A percentile compares a stretch with the other conserved stretches of the same genome.
Conservation (phyloP, 768 basidiomycete species). For the Trametes cingulata region DNA sequence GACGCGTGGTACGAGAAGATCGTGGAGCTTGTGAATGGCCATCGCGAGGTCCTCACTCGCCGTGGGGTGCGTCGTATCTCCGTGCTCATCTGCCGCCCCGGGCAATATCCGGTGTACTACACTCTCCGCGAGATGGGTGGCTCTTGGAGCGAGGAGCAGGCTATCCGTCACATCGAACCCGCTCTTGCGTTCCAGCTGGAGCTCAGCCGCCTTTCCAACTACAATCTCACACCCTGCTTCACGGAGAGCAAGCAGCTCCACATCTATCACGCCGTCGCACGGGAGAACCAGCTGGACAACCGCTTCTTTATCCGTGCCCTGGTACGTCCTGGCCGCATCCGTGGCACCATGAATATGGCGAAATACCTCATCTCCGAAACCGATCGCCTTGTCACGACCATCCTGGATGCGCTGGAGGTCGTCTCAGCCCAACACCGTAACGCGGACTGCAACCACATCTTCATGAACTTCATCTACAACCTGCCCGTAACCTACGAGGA, state of each 20-base stretch:
- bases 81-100: constrained; percentile 86
- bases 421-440: constrained; percentile 87
- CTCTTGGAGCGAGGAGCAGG: constrained; percentile 89
- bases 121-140: constrained; percentile 78
- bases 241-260: constrained; percentile 98
- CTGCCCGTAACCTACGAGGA: constrained; percentile 95
- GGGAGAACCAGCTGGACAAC: constrained; percentile 96
- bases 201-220: constrained; percentile 93
- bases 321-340: constrained; percentile 91
- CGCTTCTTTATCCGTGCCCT: constrained; percentile 98
- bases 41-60: constrained; percentile 56
- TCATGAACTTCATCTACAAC: constrained; percentile 98
- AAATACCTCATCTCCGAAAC: constrained; percentile 99
- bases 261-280: constrained; percentile 93
- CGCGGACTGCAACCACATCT: constrained; percentile 98
- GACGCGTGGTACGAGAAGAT: constrained; percentile 77
- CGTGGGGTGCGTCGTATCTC: constrained; percentile 93
- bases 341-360: constrained; percentile 90
- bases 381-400: constrained; percentile 90
- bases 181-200: constrained; percentile 98
- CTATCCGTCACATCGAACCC: constrained; percentile 97
- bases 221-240: constrained; percentile 94
- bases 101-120: constrained; percentile 93
- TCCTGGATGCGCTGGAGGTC: constrained; percentile 94
- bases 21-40: constrained; percentile 68